Percentiles rank a stretch among this genome's conserved stretches.
These are phyloP conservation scores for Monosporozyma aquatica DNA, from an alignment of 805 yeast species.

Conservation along the genomic window DNA sequence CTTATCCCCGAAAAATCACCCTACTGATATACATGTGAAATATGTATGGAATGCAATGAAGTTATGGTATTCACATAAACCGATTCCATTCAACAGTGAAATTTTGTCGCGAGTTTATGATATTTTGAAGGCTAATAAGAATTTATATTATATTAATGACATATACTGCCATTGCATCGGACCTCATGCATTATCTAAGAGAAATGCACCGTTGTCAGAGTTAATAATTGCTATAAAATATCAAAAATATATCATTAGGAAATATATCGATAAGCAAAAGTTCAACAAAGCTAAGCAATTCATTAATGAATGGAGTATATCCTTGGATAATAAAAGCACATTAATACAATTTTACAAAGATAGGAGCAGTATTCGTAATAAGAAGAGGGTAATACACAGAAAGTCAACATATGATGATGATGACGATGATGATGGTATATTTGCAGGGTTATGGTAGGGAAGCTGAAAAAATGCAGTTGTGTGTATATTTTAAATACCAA, in stretches of 20 bases:
- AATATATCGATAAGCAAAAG: slow-evolving; percentile 12
- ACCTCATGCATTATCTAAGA: background rate
- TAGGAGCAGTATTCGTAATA: background rate
- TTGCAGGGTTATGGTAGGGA: slow-evolving; percentile 24
- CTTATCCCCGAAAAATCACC: no score
- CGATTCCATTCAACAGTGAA: slow-evolving; percentile 16
- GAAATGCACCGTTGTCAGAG: slow-evolving; percentile 6
- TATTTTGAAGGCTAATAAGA: slow-evolving; percentile 10
- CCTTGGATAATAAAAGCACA: slow-evolving; percentile 8
- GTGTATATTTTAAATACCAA: background rate
- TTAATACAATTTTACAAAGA: slow-evolving; percentile 11
- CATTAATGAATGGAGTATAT: slow-evolving; percentile 18
- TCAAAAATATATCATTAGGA: slow-evolving; percentile 17
- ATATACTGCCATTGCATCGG: slow-evolving; percentile 7
- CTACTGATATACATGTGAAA: background rate
- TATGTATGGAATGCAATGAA: slow-evolving; percentile 18
- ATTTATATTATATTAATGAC: slow-evolving; percentile 14
- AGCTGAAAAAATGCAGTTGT: no score
- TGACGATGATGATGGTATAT: slow-evolving; percentile 23
- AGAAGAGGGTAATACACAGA: slow-evolving; percentile 4
- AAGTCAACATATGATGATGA: slow-evolving; percentile 16
- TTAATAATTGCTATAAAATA: slow-evolving; percentile 11
- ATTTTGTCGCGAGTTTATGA: slow-evolving; percentile 7
- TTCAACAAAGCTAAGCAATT: slow-evolving; percentile 12
- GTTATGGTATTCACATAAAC: slow-evolving; percentile 15